Evolutionary conservation across 306 rosid genomes (phyloP).

Genomic region (Quercus cerris): DNA sequence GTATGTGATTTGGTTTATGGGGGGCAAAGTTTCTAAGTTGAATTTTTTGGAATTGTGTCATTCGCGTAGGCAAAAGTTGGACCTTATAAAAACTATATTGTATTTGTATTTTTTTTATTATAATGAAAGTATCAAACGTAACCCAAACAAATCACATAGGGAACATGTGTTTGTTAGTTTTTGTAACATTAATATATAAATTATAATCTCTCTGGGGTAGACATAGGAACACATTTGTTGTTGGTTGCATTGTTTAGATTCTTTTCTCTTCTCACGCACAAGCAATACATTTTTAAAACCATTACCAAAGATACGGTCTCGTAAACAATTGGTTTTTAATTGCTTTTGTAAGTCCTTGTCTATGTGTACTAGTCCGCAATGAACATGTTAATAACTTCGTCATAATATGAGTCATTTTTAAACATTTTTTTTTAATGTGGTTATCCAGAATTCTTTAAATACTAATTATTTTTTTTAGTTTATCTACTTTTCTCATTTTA

Average conservation of each 20-base stretch:
- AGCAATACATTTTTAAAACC: too few relatives aligned
- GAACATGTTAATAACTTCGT: too few relatives aligned
- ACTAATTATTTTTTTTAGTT: too few relatives aligned
- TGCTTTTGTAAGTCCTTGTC: too few relatives aligned
- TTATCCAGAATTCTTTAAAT: too few relatives aligned
- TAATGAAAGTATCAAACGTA: conserved; percentile 12
- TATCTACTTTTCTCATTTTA: too few relatives aligned
- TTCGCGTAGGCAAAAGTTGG: background rate
- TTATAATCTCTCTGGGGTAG: conserved; percentile 8
- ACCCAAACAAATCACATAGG: conserved; percentile 26
- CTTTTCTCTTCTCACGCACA: too few relatives aligned
- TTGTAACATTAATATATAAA: background rate
- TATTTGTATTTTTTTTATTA: conserved; percentile 1
- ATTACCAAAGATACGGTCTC: too few relatives aligned
- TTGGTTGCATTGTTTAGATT: conserved; percentile 8
- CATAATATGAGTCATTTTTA: too few relatives aligned
- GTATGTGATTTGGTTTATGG: background rate
- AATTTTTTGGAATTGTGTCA: conserved; percentile 14
- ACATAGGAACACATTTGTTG: conserved; percentile 3
- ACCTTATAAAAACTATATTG: conserved; percentile 9
- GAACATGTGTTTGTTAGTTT: conserved; percentile 19
- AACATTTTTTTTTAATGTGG: too few relatives aligned
- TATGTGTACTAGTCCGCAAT: too few relatives aligned
- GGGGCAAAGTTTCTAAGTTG: conserved; percentile 30
- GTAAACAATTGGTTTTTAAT: too few relatives aligned